A percentile compares a stretch with the other conserved stretches of the same genome.
Conservation (phyloP, 2,329 filamentous ascomycete species). For the Beauveria bassiana region DNA sequence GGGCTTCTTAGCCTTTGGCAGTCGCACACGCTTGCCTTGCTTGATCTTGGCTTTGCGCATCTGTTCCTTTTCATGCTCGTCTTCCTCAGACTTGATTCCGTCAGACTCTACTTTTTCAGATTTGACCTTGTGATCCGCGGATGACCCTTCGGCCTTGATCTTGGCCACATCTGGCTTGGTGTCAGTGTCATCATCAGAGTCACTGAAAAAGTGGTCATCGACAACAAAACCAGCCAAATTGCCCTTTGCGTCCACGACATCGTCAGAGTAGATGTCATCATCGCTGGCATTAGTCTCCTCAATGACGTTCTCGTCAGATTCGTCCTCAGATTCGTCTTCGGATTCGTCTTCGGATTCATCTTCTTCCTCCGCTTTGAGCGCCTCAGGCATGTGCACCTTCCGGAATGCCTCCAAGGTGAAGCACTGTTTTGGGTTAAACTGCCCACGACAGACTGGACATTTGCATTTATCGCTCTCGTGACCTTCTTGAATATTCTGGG, state of each 20-base stretch:
- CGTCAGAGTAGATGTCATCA: constrained; percentile 20
- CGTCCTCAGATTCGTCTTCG: constrained; percentile 23
- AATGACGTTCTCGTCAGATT: constrained; percentile 15
- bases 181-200: constrained; percentile 26
- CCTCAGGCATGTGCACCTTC: constrained; percentile 58
- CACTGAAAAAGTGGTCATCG: constrained; percentile 24
- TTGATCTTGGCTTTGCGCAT: constrained; percentile 8
- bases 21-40: not conserved
- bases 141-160: constrained; percentile 13
- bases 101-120: constrained; percentile 16
- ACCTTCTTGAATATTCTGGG: constrained; percentile 49
- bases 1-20: constrained; percentile 12
- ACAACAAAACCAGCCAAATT: constrained; percentile 27
- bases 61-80: constrained; percentile 21
- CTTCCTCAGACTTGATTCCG: constrained; percentile 16
- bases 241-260: constrained; percentile 24
- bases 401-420: constrained; percentile 70
- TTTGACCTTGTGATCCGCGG: not conserved
- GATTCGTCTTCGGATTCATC: constrained; percentile 29
- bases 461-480: constrained; percentile 49
- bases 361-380: constrained; percentile 24
- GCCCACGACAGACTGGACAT: constrained; percentile 70
- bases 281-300: constrained; percentile 20
- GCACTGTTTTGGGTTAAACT: constrained; percentile 58
- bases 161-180: constrained; percentile 19